Evolutionary conservation across 1,284 basidiomycete species (phyloP), one percentile per base, ranked within the genome.

Genomic region (Thelephora terrestris): DNA sequence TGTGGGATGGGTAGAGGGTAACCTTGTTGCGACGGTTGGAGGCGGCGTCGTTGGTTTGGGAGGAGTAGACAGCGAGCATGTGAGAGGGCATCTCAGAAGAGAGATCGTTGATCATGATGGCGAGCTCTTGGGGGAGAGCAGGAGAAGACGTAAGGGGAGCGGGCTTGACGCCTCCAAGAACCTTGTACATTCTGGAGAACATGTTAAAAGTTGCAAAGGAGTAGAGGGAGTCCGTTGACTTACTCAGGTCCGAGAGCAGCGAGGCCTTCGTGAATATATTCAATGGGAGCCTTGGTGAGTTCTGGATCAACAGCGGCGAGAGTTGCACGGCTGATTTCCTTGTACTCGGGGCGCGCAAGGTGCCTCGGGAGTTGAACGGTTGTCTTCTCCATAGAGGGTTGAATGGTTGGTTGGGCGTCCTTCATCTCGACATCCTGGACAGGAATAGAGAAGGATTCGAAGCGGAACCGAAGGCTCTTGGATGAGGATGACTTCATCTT

Each of bases 1-100:
- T 71, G 57, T 84, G 78, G 7, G 70, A 62, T 3, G 81, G 78
- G 55, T 70, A 76, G 45, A 84, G 65, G 0, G 68, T 70, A 16
- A 77, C 68, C 17, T 39, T 51, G 60, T 57, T 42, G 56, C 46
- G 46, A 55, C 54, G 40, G 55, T 58, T 54, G 48, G 51, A 5
- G 50, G 56, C 42, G 57, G 56, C 44, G 49, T 53, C 49, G 50
- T 58, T 36, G 52, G 62, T 23, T 55, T 55, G 36, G 59, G 60
- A 61, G n/a, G 65, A 61, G 52, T 71, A 70, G 21, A 81, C 66
- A 9, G 75, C 77, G 12, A 78, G 63, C 61, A 79, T 67, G 53
- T 80, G 79, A 0, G 77, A 76, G 12, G 78, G 78, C 57, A 70
- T 64, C 17, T 69, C 64, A 3, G 62, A 60, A 0, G 64, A 58